Evolutionary conservation across 768 basidiomycete genomes (phyloP).

Genomic region (Rhizopogon vinicolor): DNA sequence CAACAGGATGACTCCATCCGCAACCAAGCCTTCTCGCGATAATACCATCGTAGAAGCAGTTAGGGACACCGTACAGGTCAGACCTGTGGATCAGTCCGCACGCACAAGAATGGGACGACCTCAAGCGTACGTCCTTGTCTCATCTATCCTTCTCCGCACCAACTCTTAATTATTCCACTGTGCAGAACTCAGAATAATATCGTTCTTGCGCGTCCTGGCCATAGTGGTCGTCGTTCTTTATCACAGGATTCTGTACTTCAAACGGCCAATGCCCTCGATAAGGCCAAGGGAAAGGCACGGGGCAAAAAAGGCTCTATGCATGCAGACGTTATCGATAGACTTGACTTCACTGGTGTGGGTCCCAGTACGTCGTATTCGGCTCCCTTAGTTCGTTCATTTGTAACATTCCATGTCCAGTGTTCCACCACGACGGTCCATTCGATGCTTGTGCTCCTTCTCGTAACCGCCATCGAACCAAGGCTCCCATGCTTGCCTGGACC

Average conservation of each 20-base stretch:
- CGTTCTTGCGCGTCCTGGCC: slow-evolving; percentile 16
- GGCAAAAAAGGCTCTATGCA: slow-evolving; percentile 73
- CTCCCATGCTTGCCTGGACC: slow-evolving; percentile 81
- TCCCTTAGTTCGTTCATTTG: slow-evolving; percentile 5
- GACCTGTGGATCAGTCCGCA: slow-evolving; percentile 36
- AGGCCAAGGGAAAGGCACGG: slow-evolving; percentile 44
- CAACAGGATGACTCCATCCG: slow-evolving; percentile 21
- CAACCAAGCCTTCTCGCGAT: slow-evolving; percentile 28
- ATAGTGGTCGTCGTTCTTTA: slow-evolving; percentile 39
- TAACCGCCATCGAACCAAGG: slow-evolving; percentile 73
- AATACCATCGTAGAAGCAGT: slow-evolving; percentile 54
- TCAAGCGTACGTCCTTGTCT: slow-evolving; percentile 41
- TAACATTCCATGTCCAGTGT: slow-evolving; percentile 46
- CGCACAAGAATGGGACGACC: slow-evolving; percentile 50
- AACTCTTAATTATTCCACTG: slow-evolving; percentile 15
- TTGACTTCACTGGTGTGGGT: slow-evolving; percentile 82
- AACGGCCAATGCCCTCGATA: slow-evolving; percentile 36
- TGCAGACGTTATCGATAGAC: slow-evolving; percentile 86
- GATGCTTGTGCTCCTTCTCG: slow-evolving; percentile 90
- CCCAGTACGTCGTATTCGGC: slow-evolving; percentile 53
- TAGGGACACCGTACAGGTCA: slow-evolving; percentile 62
- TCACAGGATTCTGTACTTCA: slow-evolving; percentile 45
- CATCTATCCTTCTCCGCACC: slow-evolving; percentile 22
- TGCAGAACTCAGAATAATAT: slow-evolving; percentile 14
- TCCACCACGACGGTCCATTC: slow-evolving; percentile 91